Conservation (phyloP, 139 green algal genomes). For the Tetradesmus lagerheimii region DNA sequence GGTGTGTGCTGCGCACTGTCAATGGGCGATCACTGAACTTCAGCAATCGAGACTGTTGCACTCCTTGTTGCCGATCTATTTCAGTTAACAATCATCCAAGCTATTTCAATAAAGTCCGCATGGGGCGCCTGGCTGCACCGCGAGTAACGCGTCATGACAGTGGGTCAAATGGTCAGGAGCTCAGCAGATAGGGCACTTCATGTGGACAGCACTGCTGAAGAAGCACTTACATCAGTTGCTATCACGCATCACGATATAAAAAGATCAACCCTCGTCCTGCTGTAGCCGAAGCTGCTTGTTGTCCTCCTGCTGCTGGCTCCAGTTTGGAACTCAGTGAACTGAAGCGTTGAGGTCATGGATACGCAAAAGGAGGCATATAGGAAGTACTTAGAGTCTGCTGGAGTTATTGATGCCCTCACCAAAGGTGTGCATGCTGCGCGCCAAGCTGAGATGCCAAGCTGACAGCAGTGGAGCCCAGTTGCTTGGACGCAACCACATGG, state of each 20-base stretch:
- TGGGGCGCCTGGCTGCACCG: too few relatives aligned
- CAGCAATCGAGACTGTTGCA: too few relatives aligned
- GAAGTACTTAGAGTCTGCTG: conserved; percentile 81
- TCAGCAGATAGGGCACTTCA: too few relatives aligned
- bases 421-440: conserved; percentile 63
- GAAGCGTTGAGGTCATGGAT: conserved; percentile 26
- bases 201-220: too few relatives aligned
- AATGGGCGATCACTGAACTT: too few relatives aligned
- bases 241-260: neutral
- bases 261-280: neutral
- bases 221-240: neutral
- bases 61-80: too few relatives aligned
- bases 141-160: too few relatives aligned
- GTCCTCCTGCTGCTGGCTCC: neutral
- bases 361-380: conserved; percentile 80
- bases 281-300: neutral
- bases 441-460: neutral
- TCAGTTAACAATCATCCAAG: too few relatives aligned
- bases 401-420: conserved; percentile 81
- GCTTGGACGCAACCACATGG: neutral
- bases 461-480: neutral
- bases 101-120: too few relatives aligned
- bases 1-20: too few relatives aligned
- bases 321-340: neutral
- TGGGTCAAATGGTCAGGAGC: too few relatives aligned